Percentiles rank a stretch among this genome's conserved stretches.
Evolutionary conservation across 306 rosid genomes (phyloP).

Genomic region (Cicer chorassanicum): DNA sequence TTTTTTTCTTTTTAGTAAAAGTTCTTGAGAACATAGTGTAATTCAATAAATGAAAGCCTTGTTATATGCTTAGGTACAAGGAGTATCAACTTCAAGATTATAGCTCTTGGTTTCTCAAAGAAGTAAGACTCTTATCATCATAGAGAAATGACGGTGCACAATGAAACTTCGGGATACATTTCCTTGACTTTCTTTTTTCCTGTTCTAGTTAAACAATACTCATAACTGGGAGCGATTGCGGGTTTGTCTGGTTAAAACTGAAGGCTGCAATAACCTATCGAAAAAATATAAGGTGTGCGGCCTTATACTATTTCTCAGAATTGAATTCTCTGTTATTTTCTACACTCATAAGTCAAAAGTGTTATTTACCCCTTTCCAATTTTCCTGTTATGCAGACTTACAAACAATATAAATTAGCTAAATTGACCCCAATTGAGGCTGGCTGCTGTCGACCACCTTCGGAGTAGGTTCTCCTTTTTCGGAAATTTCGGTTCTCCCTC

Average conservation of each 20-base stretch:
- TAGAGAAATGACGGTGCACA: constrained; percentile 16
- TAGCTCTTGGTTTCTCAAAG: constrained; percentile 90
- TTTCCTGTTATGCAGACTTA: constrained; percentile 62
- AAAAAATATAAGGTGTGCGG: constrained; percentile 75
- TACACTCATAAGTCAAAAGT: background rate
- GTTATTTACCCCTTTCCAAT: constrained; percentile 12
- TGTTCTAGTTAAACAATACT: constrained; percentile 78
- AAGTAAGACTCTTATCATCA: constrained; percentile 53
- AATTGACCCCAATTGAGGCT: constrained; percentile 81
- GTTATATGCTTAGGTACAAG: constrained; percentile 74
- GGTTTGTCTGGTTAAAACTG: constrained; percentile 85
- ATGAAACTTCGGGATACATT: constrained; percentile 5
- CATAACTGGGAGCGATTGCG: constrained; percentile 77
- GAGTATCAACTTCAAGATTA: constrained; percentile 93
- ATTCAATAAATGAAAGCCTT: constrained; percentile 27
- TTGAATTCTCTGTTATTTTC: constrained; percentile 28
- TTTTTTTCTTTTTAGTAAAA: too few relatives aligned
- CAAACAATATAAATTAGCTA: constrained; percentile 73
- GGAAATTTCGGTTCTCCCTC: background rate
- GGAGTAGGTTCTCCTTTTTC: constrained; percentile 61
- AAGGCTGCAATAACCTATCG: constrained; percentile 75
- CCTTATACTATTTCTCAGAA: constrained; percentile 25
- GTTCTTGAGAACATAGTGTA: background rate
- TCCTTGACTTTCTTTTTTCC: constrained; percentile 30
- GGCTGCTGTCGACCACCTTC: constrained; percentile 98